Base-by-base conservation (phyloP, 2,329 filamentous ascomycete genomes). In the Trichophaea hybrida region DNA sequence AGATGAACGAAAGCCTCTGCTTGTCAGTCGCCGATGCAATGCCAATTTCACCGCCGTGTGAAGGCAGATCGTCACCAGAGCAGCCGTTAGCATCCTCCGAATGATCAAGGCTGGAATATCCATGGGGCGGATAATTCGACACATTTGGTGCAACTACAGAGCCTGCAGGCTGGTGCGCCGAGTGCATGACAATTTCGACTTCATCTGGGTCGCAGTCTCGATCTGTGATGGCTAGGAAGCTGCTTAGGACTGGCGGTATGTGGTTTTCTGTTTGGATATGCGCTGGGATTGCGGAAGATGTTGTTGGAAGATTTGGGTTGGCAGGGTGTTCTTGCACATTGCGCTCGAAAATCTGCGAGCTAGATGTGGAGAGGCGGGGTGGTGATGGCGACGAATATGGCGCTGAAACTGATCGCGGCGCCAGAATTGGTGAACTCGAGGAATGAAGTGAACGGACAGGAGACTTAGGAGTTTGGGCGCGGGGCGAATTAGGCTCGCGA, bases 221-320 rank as follows among this genome's bases (percentile, higher is more conserved):
- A 72, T 95, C 88, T 10, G 91, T 96, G 69, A 97, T 95, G 59
- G 90, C 89, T 68, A 90, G 82, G 89, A 94, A 1, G 88, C 91
- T 55, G 91, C 91, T 71, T 95, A 97, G 78, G 10, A 94, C 90
- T 0, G 91, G 81, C 6, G 91, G 91, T 66, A 97, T 96, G 70
- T 90, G 81, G 74, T 97, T 90, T 72, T 97, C 91, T 6, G 88
- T 95, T 68, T 90, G 83, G 68, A 97, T 94, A 70, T 97, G 91
- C 6, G 86, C 83, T 2, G 91, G 91, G 63, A 96, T 93, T n/a
- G 88, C 86, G 0, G 87, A 84, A 2, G 87, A 91, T 62, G 79
- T 82, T 61, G 88, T 75, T 13, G 64, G 64, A 8, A 63, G 55
- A 32, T 60, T 63, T 24, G 63, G 49, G 57, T 52, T 56, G 2